A percentile compares a stretch with the other conserved stretches of the same genome.
Evolutionary conservation across 1,139 yeast genomes (phyloP).

Genomic region (Debaryomyces udenii): DNA sequence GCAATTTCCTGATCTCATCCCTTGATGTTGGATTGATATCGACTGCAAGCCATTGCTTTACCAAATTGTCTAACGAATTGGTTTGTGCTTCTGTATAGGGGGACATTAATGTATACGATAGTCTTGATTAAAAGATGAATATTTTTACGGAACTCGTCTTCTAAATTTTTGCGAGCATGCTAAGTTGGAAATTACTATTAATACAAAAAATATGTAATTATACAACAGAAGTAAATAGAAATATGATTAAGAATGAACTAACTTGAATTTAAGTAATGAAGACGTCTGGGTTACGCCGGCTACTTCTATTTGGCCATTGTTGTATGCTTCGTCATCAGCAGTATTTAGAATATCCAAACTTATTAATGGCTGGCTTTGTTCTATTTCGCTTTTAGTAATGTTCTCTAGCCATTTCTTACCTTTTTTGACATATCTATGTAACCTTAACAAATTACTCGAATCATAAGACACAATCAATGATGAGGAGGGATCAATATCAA

Average conservation of each 20-base stretch:
- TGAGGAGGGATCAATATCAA: conserved; percentile 52
- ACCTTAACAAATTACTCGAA: conserved; percentile 18
- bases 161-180: background rate
- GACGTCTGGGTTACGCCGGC: conserved; percentile 18
- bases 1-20: conserved; percentile 56
- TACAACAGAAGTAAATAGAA: background rate
- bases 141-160: background rate
- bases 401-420: conserved; percentile 42
- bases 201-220: background rate
- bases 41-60: conserved; percentile 51
- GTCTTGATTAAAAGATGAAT: background rate
- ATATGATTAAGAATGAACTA: conserved; percentile 10
- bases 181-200: conserved; percentile 1
- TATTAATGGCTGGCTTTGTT: conserved; percentile 11
- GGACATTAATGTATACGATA: background rate
- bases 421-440: conserved; percentile 47
- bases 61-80: conserved; percentile 34
- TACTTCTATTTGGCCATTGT: conserved; percentile 15
- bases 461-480: conserved; percentile 35
- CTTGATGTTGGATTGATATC: conserved; percentile 58
- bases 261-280: conserved; percentile 16
- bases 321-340: conserved; percentile 15
- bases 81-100: conserved; percentile 12
- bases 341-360: conserved; percentile 13
- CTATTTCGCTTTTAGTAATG: conserved; percentile 7